Conservation (phyloP, 176 grass and related monocot species). For the Oropetium thomaeum region DNA sequence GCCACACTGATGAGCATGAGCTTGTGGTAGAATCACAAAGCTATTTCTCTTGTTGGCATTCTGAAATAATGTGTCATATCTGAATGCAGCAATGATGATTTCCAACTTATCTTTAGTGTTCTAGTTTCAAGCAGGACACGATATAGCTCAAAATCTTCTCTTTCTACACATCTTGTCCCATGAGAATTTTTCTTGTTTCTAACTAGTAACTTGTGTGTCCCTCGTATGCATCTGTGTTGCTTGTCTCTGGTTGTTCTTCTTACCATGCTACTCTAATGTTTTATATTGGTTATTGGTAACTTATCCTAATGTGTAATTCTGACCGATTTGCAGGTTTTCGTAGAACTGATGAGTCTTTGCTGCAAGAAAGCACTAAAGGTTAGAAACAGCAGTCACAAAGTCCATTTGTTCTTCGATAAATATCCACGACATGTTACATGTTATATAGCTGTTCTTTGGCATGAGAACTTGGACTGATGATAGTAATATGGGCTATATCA, state of each 20-base stretch:
- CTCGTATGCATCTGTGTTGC: neutral
- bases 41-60: neutral
- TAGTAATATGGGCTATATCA: neutral
- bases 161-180: neutral
- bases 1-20: neutral
- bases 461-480: neutral
- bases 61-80: neutral
- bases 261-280: neutral
- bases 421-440: neutral
- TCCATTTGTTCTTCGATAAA: neutral
- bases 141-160: neutral
- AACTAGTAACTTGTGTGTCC: neutral
- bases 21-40: neutral
- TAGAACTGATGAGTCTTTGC: conserved; percentile 69
- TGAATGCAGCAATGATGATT: neutral
- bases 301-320: conserved; percentile 14
- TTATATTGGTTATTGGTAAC: neutral
- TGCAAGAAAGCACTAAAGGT: conserved; percentile 92
- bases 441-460: neutral
- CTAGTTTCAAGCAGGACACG: neutral
- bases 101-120: neutral
- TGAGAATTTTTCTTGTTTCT: neutral
- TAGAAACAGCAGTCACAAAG: neutral
- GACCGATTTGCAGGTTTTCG: conserved; percentile 54
- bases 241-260: neutral